Conservation (phyloP, 345 rosid species). For the Cochlearia excelsa region DNA sequence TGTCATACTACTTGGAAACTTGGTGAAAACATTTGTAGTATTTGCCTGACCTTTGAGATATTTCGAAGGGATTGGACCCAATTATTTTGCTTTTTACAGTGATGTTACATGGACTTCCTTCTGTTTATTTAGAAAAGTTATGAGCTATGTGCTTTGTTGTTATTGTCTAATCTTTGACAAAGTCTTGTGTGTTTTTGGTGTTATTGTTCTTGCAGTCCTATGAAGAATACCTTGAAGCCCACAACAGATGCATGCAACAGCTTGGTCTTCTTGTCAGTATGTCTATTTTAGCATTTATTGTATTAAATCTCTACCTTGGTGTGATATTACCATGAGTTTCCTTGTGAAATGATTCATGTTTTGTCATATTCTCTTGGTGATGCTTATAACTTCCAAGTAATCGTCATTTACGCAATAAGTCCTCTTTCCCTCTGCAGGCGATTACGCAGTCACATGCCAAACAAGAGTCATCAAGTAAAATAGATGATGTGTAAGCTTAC, state of each 20-base stretch:
- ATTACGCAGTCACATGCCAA: constrained; percentile 41
- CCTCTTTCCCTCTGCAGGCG: constrained; percentile 41
- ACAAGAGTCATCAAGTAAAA: constrained; percentile 53
- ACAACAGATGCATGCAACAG: constrained; percentile 65
- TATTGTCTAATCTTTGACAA: constrained; percentile 23
- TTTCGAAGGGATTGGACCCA: background rate
- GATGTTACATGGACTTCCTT: constrained; percentile 12
- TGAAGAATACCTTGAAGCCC: constrained; percentile 87
- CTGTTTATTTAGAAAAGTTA: constrained; percentile 16
- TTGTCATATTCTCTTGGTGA: constrained; percentile 9
- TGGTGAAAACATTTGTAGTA: constrained; percentile 28
- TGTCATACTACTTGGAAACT: constrained; percentile 22
- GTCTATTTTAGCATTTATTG: constrained; percentile 16
- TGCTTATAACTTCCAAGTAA: constrained; percentile 3
- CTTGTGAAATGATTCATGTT: background rate
- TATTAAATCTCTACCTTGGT: background rate
- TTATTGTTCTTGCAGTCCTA: constrained; percentile 63
- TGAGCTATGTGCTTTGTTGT: constrained; percentile 7
- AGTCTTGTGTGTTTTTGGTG: constrained; percentile 20
- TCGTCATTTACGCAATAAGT: background rate
- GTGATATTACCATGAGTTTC: background rate
- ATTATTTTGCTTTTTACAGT: background rate
- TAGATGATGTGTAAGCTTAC: constrained; percentile 52
- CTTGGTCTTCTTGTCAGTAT: constrained; percentile 63
- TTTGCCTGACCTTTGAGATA: constrained; percentile 10